Evolutionary conservation across 176 grass and related monocot species (phyloP), one percentile per base, ranked within the genome.

Genomic region (Hyparrhenia diplandra): DNA sequence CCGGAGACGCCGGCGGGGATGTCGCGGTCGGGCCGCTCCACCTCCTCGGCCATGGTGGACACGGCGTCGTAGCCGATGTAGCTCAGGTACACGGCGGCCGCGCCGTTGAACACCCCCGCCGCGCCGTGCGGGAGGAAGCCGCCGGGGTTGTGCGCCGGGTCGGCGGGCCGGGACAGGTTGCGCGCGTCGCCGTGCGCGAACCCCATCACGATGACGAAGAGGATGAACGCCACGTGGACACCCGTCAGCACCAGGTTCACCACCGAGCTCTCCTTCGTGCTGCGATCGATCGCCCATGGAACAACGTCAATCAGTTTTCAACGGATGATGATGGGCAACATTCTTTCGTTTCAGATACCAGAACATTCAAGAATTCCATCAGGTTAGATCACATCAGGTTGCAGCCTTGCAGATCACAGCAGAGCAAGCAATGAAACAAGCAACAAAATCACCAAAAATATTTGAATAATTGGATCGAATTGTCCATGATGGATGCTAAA

Each of bases 31-130:
- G 97, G 97, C 21, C 87, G 67, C 79, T 87, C 88, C 60, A 99
- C 97, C 87, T 99, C 97, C 88, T 99, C 97, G 4, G 97, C 97
- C 97, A 99, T 96, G 65, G 97, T 99, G 62, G 97, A 99, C 16
- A 99, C 97, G 46, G 97, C 93, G 81, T 99, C 97, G 85, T 99
- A 99, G 55, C 97, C 97, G 70, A 99, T 99, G 86, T 99, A 99
- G 81, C 97, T 99, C 28, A 95, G 71, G 81, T 99, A 99, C 25
- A 99, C 97, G 77, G 84, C 91, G 52, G 90, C 96, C 0, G 96
- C 96, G 17, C 96, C 96, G 45, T 89, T 83, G 85, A 99, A 99
- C 60, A 95, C 87, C 4, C 96, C 96, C 14, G 45, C 79, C 27
- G 79, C 78, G 31, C 92, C 90, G 59, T 90, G 83, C 4, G 96